phyloP scores from a whole-genome alignment of 2,329 filamentous ascomycete genomes.

The Spiromastix sp. region DNA sequence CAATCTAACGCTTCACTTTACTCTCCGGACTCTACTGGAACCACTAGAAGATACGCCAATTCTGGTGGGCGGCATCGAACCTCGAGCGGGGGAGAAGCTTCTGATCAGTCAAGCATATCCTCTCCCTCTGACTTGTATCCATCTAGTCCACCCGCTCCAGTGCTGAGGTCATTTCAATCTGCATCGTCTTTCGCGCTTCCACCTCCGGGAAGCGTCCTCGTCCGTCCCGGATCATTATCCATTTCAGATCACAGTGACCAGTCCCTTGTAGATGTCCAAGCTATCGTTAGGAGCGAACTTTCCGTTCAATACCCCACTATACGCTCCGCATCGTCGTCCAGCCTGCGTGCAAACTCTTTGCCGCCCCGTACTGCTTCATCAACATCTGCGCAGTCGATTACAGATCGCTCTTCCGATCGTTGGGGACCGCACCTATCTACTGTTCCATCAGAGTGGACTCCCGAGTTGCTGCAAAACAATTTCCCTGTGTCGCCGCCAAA shows the following conservation, averaged over 20 bases:
- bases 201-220: background rate
- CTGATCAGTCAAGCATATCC: constrained; percentile 23
- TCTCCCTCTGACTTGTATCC: constrained; percentile 20
- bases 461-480: constrained; percentile 21
- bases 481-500: constrained; percentile 14
- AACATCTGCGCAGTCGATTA: constrained; percentile 20
- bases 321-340: constrained; percentile 27
- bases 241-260: constrained; percentile 7
- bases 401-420: constrained; percentile 24
- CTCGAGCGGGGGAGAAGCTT: constrained; percentile 17
- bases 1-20: constrained; percentile 29
- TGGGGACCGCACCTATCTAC: constrained; percentile 36
- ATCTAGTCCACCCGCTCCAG: constrained; percentile 23
- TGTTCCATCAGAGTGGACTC: constrained; percentile 34
- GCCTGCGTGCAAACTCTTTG: constrained; percentile 31
- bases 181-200: constrained; percentile 21
- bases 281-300: constrained; percentile 24
- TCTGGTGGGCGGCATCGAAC: constrained; percentile 24
- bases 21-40: constrained; percentile 31
- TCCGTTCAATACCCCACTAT: constrained; percentile 30
- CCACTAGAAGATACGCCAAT: constrained; percentile 28
- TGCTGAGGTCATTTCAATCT: constrained; percentile 23
- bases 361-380: constrained; percentile 14
- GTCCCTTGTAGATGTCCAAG: constrained; percentile 26
- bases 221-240: constrained; percentile 22